Evolutionary conservation across 441 rosid species (phyloP), one percentile per base, ranked within the genome.

Genomic region (Erodium moschatum): DNA sequence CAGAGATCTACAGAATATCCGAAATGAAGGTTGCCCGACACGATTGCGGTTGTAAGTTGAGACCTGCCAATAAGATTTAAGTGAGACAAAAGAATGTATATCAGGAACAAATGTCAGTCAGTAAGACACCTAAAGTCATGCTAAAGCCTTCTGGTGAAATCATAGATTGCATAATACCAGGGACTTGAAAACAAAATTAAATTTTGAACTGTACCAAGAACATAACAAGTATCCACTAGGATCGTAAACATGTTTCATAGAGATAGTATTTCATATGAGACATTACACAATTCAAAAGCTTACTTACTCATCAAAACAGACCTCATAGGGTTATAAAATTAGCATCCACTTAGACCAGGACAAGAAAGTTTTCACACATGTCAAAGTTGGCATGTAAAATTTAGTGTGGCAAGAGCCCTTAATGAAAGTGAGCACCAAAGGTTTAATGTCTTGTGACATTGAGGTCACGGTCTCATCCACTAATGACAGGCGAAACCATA

Each of bases 61-160:
- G 66, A 72, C 77, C 94, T 86, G 80, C 52, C 66, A 71, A 74
- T 8, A 64, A 70, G 1, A 78, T 31, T 64, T n/a, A 65, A 33
- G 29, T 38, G 38, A 38, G n/a, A 65, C 44, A 64, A 62, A 31
- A 64, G 5, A n/a, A 12, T n/a, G 21, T 29, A 6, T 33, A 31
- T 64, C 60, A 70, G 63, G 65, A 65, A 64, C 63, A 31, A 64
- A 21, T 33, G n/a, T 61, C 18, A 62, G 65, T 62, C 18, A 62
- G 65, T 62, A 24, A 31, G 20, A 63, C 66, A 60, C 64, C 64
- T 60, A 27, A 24, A n/a, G 19, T 9, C 42, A n/a, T 11, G 31
- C 33, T 19, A 38, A 46, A 71, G 19, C 2, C 44, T 66, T 58
- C 19, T 21, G 29, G 27, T 42, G 42, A 68, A 64, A 60, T 33